These are phyloP conservation scores for Hypoxylon trugodes DNA, from an alignment of 495 filamentous ascomycete species.

Conservation along the genomic window DNA sequence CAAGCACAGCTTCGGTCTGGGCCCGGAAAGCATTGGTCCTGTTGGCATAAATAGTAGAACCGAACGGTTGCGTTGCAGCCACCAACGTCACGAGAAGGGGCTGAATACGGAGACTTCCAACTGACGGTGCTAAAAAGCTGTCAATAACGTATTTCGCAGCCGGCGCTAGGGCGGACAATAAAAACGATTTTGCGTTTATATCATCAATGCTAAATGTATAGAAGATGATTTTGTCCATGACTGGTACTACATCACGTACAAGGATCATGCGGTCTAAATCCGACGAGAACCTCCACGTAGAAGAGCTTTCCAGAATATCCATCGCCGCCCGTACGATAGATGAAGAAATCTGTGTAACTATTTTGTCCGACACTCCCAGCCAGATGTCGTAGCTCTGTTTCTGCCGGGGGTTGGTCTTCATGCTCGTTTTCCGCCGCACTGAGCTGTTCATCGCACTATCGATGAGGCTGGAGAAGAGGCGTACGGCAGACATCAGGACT, in stretches of 20 bases:
- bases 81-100: slow-evolving; percentile 77
- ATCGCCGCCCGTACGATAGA: slow-evolving; percentile 76
- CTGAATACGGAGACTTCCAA: slow-evolving; percentile 75
- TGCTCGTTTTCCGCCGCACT: slow-evolving; percentile 72
- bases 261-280: slow-evolving; percentile 68
- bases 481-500: slow-evolving; percentile 75
- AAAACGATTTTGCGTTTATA: slow-evolving; percentile 62
- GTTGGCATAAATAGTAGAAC: slow-evolving; percentile 69
- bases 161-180: slow-evolving; percentile 66
- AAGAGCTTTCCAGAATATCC: slow-evolving; percentile 82
- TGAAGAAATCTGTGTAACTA: slow-evolving; percentile 74
- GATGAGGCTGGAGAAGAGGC: slow-evolving; percentile 76
- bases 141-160: slow-evolving; percentile 79
- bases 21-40: slow-evolving; percentile 64
- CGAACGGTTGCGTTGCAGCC: slow-evolving; percentile 70
- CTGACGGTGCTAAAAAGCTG: slow-evolving; percentile 74
- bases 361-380: slow-evolving; percentile 77
- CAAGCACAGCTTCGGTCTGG: slow-evolving; percentile 70
- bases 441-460: slow-evolving; percentile 77
- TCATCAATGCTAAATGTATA: slow-evolving; percentile 79
- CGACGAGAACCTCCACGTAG: slow-evolving; percentile 80
- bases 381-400: slow-evolving; percentile 63
- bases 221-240: slow-evolving; percentile 74
- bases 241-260: slow-evolving; percentile 63
- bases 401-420: slow-evolving; percentile 60